phyloP scores from a whole-genome alignment of 164 flowering plant species.

The Tetracentron sinense region DNA sequence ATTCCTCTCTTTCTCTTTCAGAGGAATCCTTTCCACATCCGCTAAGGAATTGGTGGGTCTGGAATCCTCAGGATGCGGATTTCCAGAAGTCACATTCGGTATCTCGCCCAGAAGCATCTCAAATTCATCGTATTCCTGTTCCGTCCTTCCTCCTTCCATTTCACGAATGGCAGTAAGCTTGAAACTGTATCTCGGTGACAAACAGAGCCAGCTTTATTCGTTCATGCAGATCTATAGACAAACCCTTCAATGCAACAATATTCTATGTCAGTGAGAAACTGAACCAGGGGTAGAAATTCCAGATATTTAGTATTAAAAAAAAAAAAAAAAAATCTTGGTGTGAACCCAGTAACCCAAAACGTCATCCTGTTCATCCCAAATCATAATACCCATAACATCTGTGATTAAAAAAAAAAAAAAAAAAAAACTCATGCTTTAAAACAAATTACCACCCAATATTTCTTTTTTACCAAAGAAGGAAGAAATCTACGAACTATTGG shows the following conservation, averaged over 20 bases:
- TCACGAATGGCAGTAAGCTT: conserved; percentile 14
- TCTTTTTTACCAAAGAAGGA: background rate
- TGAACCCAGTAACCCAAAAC: background rate
- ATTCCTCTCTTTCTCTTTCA: conserved; percentile 8
- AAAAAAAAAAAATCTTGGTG: background rate
- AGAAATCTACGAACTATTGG: background rate
- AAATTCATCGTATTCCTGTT: conserved; percentile 42
- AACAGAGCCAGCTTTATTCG: conserved; percentile 21
- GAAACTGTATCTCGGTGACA: conserved; percentile 4
- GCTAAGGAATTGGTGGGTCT: too few relatives aligned
- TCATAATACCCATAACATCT: background rate
- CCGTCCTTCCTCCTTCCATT: conserved; percentile 36
- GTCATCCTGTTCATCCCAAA: background rate
- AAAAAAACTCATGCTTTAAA: too few relatives aligned
- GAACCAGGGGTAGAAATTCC: background rate
- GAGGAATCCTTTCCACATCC: conserved; percentile 18
- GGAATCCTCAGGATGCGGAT: conserved; percentile 32
- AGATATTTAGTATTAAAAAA: background rate
- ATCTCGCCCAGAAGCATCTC: conserved; percentile 62
- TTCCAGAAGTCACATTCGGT: conserved; percentile 46
- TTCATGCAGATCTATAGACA: conserved; percentile 22
- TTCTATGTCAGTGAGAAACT: background rate
- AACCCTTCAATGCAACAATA: conserved; percentile 16
- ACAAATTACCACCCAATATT: background rate
- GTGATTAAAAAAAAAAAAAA: too few relatives aligned